Evolutionary conservation across 1,284 basidiomycete genomes (phyloP), one percentile per base, ranked within the genome.

Genomic region (Ustilago lituana): DNA sequence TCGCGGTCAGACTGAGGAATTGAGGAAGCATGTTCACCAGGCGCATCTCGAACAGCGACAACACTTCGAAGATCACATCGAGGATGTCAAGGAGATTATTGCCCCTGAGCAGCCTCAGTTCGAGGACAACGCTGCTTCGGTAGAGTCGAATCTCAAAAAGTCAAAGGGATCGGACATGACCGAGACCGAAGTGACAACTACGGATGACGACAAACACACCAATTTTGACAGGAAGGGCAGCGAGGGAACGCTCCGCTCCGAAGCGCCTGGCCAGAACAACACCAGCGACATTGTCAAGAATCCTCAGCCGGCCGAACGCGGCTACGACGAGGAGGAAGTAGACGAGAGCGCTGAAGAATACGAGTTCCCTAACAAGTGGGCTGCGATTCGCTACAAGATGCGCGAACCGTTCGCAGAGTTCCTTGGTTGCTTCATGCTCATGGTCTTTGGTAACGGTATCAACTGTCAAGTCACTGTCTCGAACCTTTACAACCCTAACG

Each of bases 401-500:
- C 52, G 76, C 22, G 76, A 78, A 35, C 70, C 70, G 6, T 70
- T 78, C 27, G 76, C 76, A 40, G 73, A 78, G 43, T 70, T 74
- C 45, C 57, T 72, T 32, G 76, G 76, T 35, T 62, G 69, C 29
- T 75, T 76, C 33, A 70, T 69, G 44, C 73, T 78, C 17, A 67
- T 78, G 49, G 50, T 76, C 44, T 77, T 79, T 29, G 77, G 77
- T 32, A 72, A 72, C 23, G 74, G 77, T 32, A 78, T 79, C 46
- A 76, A 79, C 54, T 73, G 70, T 39, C 73, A 78, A 47, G 76
- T 76, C 14, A 36, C 43, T n/a, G 44, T 79, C 20, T 72, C 68
- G 20, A 17, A 46, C 20, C 60, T 74, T 24, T 47, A 69, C 58
- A 64, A 74, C 17, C 53, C 67, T 3, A 22, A 14, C 11, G 9